Evolutionary conservation across 2,329 filamentous ascomycete genomes (phyloP).

Genomic region (Diaporthe citri): DNA sequence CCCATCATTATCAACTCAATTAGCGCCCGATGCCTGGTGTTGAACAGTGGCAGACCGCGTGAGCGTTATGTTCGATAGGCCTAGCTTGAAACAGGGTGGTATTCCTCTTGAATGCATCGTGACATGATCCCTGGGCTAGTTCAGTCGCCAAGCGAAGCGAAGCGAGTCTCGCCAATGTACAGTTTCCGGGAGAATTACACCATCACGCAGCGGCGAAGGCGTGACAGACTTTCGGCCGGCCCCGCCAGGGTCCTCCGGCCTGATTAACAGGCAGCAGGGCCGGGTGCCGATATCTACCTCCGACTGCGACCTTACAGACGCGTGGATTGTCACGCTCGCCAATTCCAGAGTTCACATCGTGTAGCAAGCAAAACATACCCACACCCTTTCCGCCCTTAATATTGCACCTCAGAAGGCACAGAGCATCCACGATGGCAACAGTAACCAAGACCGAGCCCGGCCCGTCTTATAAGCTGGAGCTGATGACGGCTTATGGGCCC

Average conservation of each 20-base stretch:
- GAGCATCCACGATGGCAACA: conserved; percentile 29
- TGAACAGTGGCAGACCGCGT: background rate
- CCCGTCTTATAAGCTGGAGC: conserved; percentile 55
- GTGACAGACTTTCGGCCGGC: conserved; percentile 17
- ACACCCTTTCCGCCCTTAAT: too few relatives aligned
- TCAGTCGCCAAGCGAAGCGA: background rate
- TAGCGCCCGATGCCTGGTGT: background rate
- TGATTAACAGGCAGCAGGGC: background rate
- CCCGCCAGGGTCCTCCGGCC: conserved; percentile 6
- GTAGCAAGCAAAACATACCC: too few relatives aligned
- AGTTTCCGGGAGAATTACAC: background rate
- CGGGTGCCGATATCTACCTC: conserved; percentile 9
- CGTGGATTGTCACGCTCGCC: too few relatives aligned
- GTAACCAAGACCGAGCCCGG: conserved; percentile 41
- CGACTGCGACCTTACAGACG: background rate
- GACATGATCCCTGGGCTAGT: too few relatives aligned
- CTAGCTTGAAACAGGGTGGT: background rate
- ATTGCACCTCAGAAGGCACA: too few relatives aligned
- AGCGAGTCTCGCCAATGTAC: background rate
- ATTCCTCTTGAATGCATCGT: background rate
- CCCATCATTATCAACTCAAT: background rate
- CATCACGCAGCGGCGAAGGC: background rate
- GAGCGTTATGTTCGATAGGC: background rate
- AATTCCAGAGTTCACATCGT: background rate
- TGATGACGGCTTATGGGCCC: conserved; percentile 58